A percentile compares a stretch with the other conserved stretches of the same genome.
These are phyloP conservation scores for Mycena polygramma DNA, from an alignment of 768 basidiomycete species.

Conservation along the genomic window DNA sequence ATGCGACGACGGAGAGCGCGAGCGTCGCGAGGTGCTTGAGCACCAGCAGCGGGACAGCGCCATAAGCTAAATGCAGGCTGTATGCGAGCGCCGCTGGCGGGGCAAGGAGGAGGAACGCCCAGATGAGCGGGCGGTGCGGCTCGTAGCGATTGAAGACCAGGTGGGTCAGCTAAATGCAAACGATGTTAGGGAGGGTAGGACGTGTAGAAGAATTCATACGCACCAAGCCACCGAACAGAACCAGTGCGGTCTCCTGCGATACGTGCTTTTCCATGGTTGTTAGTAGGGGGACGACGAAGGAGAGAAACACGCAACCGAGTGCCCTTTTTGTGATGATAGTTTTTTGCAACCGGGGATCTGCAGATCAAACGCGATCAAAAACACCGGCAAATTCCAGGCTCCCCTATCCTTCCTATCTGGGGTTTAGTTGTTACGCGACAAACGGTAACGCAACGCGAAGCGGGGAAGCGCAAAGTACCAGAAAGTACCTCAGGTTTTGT, in stretches of 20 bases:
- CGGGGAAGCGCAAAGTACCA: too few species aligned
- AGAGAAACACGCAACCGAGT: too few species aligned
- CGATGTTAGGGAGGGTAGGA: background rate
- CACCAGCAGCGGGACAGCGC: background rate
- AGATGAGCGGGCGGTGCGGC: background rate
- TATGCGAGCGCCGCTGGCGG: background rate
- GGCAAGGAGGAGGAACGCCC: constrained; percentile 4
- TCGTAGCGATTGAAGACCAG: constrained; percentile 4
- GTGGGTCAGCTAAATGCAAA: constrained; percentile 1
- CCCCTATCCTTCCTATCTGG: too few species aligned
- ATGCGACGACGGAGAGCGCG: constrained; percentile 43
- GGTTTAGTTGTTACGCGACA: too few species aligned
- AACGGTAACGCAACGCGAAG: too few species aligned
- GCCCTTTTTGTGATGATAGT: too few species aligned
- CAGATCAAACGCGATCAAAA: too few species aligned
- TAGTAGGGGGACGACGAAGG: too few species aligned
- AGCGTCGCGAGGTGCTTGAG: constrained; percentile 33
- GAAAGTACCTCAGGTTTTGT: too few species aligned
- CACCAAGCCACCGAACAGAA: background rate
- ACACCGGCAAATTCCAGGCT: too few species aligned
- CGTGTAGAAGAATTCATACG: background rate
- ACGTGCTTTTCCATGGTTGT: background rate
- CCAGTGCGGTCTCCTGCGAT: constrained; percentile 11
- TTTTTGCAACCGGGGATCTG: too few species aligned
- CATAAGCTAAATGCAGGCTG: background rate